phyloP scores from a whole-genome alignment of 306 rosid species.

The Vicia faba region DNA sequence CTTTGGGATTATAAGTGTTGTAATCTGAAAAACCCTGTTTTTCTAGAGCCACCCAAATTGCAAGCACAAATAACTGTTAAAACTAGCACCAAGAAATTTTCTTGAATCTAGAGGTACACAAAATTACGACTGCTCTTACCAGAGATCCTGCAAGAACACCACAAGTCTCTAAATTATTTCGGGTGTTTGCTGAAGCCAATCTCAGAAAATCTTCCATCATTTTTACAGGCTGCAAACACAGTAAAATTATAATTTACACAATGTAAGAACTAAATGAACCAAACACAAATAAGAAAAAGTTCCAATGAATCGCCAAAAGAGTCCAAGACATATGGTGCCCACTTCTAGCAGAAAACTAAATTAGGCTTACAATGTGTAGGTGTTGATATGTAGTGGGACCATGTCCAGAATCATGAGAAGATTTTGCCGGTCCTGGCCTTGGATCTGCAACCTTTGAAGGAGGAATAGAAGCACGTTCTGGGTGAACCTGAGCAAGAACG shows the following conservation, averaged over 20 bases:
- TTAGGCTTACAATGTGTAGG: conserved; percentile 75
- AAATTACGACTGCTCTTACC: conserved; percentile 54
- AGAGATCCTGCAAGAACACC: conserved; percentile 96
- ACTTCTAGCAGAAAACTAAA: conserved; percentile 25
- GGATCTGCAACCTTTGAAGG: conserved; percentile 98
- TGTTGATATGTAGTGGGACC: conserved; percentile 68
- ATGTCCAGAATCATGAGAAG: conserved; percentile 58
- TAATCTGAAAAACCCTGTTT: conserved; percentile 91
- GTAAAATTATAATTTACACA: conserved; percentile 24
- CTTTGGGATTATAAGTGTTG: conserved; percentile 94
- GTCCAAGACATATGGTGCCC: conserved; percentile 24
- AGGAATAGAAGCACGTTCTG: conserved; percentile 60
- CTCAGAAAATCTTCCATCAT: conserved; percentile 94
- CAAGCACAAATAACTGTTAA: conserved; percentile 37
- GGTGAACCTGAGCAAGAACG: conserved; percentile 83
- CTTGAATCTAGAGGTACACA: conserved; percentile 26
- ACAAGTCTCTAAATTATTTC: conserved; percentile 86
- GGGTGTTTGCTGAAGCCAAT: conserved; percentile 80
- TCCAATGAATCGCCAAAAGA: conserved; percentile 25
- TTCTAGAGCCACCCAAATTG: conserved; percentile 63
- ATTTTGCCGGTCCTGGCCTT: conserved; percentile 83
- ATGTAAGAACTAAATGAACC: conserved; percentile 14
- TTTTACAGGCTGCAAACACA: conserved; percentile 77
- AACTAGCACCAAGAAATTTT: conserved; percentile 39
- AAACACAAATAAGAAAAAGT: conserved; percentile 36